Base-by-base conservation (phyloP, 495 filamentous ascomycete species). In the Lasiosphaeria ovina region DNA sequence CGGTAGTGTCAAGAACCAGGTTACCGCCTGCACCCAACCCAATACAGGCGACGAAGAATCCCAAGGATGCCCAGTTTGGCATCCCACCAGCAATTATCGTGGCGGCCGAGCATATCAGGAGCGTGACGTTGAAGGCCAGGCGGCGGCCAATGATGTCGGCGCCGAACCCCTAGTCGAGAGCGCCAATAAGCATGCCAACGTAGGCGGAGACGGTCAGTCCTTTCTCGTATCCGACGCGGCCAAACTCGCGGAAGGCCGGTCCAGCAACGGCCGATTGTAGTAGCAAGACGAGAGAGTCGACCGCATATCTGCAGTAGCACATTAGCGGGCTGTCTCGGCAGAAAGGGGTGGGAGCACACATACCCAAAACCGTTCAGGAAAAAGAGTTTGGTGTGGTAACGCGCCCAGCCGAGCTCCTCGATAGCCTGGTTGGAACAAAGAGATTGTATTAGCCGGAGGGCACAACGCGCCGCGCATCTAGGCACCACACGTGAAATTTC, bases 161-260 rank as follows among this genome's bases (percentile, higher is more conserved):
- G 45, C 87, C 83, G 50, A 93, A 81, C 0, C 90, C 90, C 90
- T 90, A 93, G 68, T 92, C 91, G 3, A 91, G 70, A 0, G 91
- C 89, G 0, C 89, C 91, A 3, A 85, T 64, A 1, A 92, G 74
- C 55, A 95, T 80, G 3, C 91, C 90, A 52, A 88, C 81, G 62
- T 89, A 89, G 0, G 81, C 79, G 11, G 86, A 82, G 57, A 89
- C 81, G 3, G 83, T 88, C 61, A 89, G 72, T 4, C 76, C 86
- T 38, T 81, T 79, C 10, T 58, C 56, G 59, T 80, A 87, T 8
- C 77, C 77, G 0, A 69, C 55, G 7, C 82, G 73, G 12, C 81
- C 74, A 62, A 88, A 87, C 67, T 89, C 85, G 58, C 75, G 76
- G 51, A 70, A 79, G 3, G 87, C 86, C 35, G 80, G 77, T 12